These are phyloP conservation scores for Mimosa bimucronata DNA, from an alignment of 306 rosid species.

Conservation along the genomic window DNA sequence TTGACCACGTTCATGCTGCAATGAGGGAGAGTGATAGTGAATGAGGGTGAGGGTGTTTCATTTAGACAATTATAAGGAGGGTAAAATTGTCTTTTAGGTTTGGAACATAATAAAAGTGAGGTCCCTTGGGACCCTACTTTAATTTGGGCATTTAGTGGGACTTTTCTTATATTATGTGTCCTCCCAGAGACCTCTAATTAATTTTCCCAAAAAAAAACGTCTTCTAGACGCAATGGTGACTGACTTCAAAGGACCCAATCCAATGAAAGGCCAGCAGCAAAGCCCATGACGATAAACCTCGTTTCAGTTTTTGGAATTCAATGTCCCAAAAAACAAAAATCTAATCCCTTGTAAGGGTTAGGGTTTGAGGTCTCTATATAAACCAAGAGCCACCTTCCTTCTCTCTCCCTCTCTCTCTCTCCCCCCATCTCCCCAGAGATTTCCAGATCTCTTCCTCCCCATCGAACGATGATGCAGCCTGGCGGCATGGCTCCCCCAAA, in stretches of 20 bases:
- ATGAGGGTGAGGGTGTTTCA: no score
- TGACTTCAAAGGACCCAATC: neutral
- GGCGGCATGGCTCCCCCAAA: constrained; percentile 65
- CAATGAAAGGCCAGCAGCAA: neutral
- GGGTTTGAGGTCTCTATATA: neutral
- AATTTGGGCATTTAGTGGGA: no score
- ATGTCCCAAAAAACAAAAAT: neutral
- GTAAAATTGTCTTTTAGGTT: no score
- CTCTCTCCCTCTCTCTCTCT: constrained; percentile 17
- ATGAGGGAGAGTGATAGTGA: no score
- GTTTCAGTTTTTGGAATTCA: neutral
- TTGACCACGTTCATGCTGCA: no score
- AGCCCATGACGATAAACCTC: neutral
- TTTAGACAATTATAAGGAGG: no score
- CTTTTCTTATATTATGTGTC: no score
- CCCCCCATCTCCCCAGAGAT: constrained; percentile 25
- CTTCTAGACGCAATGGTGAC: neutral
- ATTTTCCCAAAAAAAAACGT: no score
- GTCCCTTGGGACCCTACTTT: no score
- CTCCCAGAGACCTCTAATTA: no score
- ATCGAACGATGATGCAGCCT: constrained; percentile 86
- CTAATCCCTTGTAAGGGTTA: neutral
- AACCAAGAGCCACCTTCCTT: neutral
- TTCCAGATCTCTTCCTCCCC: constrained; percentile 27
- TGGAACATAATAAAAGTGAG: no score